Base-by-base conservation (phyloP, 169 alveolate genomes). In the Perkinsus olseni region DNA sequence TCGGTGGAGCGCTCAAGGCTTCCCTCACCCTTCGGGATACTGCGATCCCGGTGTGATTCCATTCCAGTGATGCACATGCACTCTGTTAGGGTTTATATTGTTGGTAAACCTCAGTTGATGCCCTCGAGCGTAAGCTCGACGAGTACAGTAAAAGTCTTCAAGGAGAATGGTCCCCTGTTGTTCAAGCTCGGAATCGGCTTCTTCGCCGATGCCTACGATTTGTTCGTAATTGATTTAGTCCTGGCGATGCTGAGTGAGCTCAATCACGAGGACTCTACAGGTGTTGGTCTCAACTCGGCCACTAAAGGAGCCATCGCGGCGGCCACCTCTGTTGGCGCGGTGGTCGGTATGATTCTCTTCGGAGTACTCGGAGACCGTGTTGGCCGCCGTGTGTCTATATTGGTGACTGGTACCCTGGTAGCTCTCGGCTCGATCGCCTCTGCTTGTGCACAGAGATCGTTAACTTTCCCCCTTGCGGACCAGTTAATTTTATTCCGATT, bases 191-290 rank as follows among this genome's bases (percentile, higher is more conserved):
- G 95, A 4, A 91, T 93, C 11, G 96, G 95, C 17, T 95, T 95
- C 91, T 91, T 94, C 38, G 95, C 96, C 10, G 96, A 95, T 74
- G 94, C 96, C 40, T 95, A 95, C 92, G 96, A 95, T 74, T 93
- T 95, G 37, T 95, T 95, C 62, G 93, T 94, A 28, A 95, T 95
- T 0, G 94, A 94, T 74, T 51, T 95, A 28, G 96, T 93, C n/a
- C 94, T 93, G 0, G 51, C 93, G 90, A 95, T 95, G 34, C 31
- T 62, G 37, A 28, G 34, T 21, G 82, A 21, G 17, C 82, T 62
- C 34, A 62, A 62, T 24, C 37, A 3, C 17, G 82, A 62, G 8
- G 82, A 62, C 31, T 24, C 82, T 62, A 24, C 4, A 4, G 82
- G 37, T 28, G 17, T 62, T 24, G 82, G 82, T 62, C 82, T 62